phyloP scores from a whole-genome alignment of 495 filamentous ascomycete genomes.

The Podospora sp. region DNA sequence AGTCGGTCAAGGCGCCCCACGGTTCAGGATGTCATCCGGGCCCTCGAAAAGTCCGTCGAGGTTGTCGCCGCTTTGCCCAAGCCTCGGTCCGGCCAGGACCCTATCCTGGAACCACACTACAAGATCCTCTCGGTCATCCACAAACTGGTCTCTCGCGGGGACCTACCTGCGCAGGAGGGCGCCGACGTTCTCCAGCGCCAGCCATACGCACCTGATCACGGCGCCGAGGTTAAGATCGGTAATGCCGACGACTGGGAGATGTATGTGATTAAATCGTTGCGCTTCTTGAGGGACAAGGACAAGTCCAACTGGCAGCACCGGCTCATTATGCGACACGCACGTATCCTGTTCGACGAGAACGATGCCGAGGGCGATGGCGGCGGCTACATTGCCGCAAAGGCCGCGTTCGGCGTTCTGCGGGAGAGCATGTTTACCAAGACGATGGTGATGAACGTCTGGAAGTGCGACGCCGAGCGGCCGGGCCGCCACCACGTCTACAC shows the following conservation, averaged over 20 bases:
- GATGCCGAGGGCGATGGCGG: constrained; percentile 29
- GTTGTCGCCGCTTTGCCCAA: constrained; percentile 65
- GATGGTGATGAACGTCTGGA: constrained; percentile 94
- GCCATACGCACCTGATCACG: constrained; percentile 44
- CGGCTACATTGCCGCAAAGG: constrained; percentile 48
- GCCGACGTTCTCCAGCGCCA: constrained; percentile 50
- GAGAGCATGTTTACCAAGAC: constrained; percentile 94
- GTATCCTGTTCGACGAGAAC: constrained; percentile 65
- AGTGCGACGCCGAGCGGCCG: constrained; percentile 86
- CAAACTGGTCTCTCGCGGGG: constrained; percentile 68
- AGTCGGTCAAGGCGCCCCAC: constrained; percentile 44
- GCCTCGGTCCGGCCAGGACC: constrained; percentile 76
- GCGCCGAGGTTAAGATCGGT: constrained; percentile 40
- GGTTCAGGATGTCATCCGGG: constrained; percentile 63
- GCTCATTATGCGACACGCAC: constrained; percentile 77
- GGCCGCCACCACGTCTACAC: constrained; percentile 95
- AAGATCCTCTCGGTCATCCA: constrained; percentile 86
- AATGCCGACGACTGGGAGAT: constrained; percentile 70
- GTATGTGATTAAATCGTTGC: constrained; percentile 73
- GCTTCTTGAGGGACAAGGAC: constrained; percentile 77
- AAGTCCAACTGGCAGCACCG: constrained; percentile 98
- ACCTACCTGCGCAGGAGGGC: constrained; percentile 46
- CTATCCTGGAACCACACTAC: constrained; percentile 93
- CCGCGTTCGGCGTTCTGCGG: constrained; percentile 73
- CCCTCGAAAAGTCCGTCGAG: constrained; percentile 70